phyloP scores from a whole-genome alignment of 345 rosid species.

The Lumnitzera littorea region DNA sequence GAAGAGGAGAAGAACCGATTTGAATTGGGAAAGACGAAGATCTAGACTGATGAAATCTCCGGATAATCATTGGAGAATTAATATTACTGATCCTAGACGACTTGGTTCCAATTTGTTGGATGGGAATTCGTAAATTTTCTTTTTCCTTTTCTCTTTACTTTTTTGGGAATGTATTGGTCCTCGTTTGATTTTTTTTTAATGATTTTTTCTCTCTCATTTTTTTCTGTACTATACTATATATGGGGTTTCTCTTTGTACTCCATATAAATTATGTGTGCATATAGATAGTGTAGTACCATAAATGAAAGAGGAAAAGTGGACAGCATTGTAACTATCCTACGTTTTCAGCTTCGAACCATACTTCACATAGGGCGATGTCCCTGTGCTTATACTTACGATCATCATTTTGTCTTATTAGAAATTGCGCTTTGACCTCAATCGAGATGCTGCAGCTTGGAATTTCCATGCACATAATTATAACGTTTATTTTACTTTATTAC shows the following conservation, averaged over 20 bases:
- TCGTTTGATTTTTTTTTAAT: neutral
- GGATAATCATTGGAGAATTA: constrained; percentile 70
- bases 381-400: no score
- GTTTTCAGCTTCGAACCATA: no score
- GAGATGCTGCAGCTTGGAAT: no score
- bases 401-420: no score
- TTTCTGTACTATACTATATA: neutral
- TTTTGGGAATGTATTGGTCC: neutral
- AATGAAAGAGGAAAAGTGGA: no score
- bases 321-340: no score
- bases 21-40: constrained; percentile 68
- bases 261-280: constrained; percentile 1
- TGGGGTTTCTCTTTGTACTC: neutral
- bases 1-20: constrained; percentile 47
- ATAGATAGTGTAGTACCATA: no score
- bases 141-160: neutral
- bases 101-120: constrained; percentile 9
- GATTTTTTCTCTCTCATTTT: neutral
- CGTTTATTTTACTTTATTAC: no score
- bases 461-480: no score
- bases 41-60: constrained; percentile 37
- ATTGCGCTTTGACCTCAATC: no score
- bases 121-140: no score
- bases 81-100: constrained; percentile 70
- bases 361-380: no score